Percentiles rank a stretch among this genome's conserved stretches.
Evolutionary conservation across 768 basidiomycete species (phyloP).

Genomic region (Hortiboletus campestris): DNA sequence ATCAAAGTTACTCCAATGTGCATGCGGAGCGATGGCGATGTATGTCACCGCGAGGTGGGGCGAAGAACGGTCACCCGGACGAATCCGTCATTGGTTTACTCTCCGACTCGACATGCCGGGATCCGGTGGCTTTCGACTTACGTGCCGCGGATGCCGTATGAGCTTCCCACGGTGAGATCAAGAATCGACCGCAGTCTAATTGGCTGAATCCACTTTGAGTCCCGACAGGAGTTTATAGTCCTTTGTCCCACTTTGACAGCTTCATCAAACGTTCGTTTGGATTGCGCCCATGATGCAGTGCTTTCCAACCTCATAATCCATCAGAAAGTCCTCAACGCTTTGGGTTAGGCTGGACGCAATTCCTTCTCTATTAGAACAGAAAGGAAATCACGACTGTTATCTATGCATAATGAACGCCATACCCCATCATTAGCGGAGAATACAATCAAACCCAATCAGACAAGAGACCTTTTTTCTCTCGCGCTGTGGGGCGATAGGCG

Average conservation of each 20-base stretch:
- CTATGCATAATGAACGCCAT: neutral
- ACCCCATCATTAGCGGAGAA: neutral
- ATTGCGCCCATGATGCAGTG: constrained; percentile 6
- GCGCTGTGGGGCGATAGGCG: neutral
- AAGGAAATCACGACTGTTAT: neutral
- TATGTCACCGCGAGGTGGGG: neutral
- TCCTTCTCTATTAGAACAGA: neutral
- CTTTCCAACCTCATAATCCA: neutral
- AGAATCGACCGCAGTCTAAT: no score
- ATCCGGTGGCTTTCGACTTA: no score
- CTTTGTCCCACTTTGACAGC: constrained; percentile 11
- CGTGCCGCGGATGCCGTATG: no score
- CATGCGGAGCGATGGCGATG: neutral
- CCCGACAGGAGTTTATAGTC: neutral
- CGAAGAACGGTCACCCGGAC: neutral
- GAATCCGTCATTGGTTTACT: no score
- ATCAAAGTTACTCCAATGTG: neutral
- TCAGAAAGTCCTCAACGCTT: neutral
- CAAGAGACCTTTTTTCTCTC: neutral
- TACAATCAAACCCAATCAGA: neutral
- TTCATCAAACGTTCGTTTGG: neutral
- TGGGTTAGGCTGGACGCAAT: neutral
- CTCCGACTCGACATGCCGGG: no score
- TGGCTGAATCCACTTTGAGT: neutral
- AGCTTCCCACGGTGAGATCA: no score